Evolutionary conservation across 2,329 filamentous ascomycete genomes (phyloP), one percentile per base, ranked within the genome.

Genomic region (Plectosphaerella sp.): DNA sequence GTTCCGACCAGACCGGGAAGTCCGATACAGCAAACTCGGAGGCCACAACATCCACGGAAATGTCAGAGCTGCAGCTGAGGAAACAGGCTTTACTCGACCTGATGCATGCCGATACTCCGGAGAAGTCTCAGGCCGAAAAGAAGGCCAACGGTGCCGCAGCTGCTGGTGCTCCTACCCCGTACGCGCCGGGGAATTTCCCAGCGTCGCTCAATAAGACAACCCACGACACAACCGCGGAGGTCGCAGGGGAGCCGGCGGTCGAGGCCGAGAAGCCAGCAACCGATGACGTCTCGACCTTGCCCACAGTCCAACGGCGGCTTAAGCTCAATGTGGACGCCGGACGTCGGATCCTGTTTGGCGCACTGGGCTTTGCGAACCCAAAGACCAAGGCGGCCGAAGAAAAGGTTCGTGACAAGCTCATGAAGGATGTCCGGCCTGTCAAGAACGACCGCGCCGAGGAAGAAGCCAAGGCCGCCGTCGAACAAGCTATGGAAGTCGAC

Each of bases 301-400:
- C 53, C 15, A 57, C 62, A 11, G 54, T 58, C 8, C 59, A 64
- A 52, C 70, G 67, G 51, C 62, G 63, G 46, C 59, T 64, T n/a
- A 67, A 63, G 35, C 47, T 72, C 5, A 67, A 80, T 52, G 55
- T 90, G 28, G 79, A 76, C 15, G 84, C 86, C 49, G 82, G 84
- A 3, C 78, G 82, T 50, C 80, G 89, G 57, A 72, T 92, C 37
- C 66, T 93, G 0, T 89, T 91, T 60, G 84, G 85, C 9, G 86
- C 88, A 7, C 73, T 93, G 4, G 89, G 88, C 4, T 67, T 91
- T 10, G 82, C 82, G 51, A 79, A 78, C 4, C 88, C 89, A 1
- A 88, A 85, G 61, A 83, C 76, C 1, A 85, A 87, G 58, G 78
- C 79, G 28, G 88, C 91, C 16, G 86, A 87, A 62, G 80, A 86